Conservation (phyloP, 345 rosid species). For the Clarkia xantiana region DNA sequence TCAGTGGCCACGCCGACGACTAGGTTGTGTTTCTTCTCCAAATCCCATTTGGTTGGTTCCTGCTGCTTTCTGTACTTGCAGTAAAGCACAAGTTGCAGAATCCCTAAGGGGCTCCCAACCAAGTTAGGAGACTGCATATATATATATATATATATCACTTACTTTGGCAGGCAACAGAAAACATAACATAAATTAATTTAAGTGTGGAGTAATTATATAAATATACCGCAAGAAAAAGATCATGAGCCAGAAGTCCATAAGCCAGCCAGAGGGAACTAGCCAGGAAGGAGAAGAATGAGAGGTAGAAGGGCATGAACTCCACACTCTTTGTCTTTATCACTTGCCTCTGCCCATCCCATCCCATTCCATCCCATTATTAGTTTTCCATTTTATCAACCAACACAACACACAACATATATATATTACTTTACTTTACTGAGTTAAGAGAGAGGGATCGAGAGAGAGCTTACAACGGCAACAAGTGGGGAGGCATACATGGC, state of each 20-base stretch:
- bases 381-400: too few species aligned
- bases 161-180: too few species aligned
- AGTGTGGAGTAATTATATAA: too few species aligned
- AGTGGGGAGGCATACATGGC: constrained; percentile 75
- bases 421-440: too few species aligned
- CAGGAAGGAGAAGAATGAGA: constrained; percentile 72
- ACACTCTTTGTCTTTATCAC: constrained; percentile 68
- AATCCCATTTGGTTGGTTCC: constrained; percentile 33
- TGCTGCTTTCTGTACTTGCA: constrained; percentile 45
- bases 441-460: too few species aligned
- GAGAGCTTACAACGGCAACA: constrained; percentile 47
- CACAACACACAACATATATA: too few species aligned
- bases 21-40: constrained; percentile 36
- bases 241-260: constrained; percentile 60
- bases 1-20: too few species aligned
- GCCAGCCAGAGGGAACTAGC: too few species aligned
- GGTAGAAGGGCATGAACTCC: constrained; percentile 85
- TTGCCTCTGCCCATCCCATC: too few species aligned
- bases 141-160: background rate
- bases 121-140: constrained; percentile 56
- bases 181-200: too few species aligned
- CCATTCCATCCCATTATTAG: too few species aligned
- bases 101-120: constrained; percentile 49
- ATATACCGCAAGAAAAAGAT: constrained; percentile 73
- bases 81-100: constrained; percentile 53